Evolutionary conservation across 2,329 filamentous ascomycete genomes (phyloP).

Genomic region (Bipolaris gigantea): DNA sequence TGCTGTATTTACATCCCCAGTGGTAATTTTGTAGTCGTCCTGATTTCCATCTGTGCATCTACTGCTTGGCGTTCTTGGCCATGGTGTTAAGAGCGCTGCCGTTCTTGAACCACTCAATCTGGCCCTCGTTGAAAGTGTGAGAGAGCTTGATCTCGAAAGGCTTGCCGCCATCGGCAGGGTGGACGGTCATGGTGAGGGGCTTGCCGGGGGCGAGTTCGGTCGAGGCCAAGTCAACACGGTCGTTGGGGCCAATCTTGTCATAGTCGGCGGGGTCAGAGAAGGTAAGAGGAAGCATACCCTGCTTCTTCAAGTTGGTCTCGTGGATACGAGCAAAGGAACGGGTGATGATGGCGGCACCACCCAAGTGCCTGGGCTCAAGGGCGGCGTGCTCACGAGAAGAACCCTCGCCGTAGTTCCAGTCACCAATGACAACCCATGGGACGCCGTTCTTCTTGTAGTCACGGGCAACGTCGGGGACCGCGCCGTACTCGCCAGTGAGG

Average conservation of each 20-base stretch:
- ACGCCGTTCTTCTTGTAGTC: conserved; percentile 98
- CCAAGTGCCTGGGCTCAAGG: conserved; percentile 94
- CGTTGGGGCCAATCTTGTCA: conserved; percentile 91
- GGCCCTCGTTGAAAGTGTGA: conserved; percentile 97
- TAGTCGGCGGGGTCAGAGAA: conserved; percentile 95
- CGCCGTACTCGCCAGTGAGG: conserved; percentile 79
- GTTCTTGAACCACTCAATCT: conserved; percentile 99
- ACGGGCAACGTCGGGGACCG: conserved; percentile 90
- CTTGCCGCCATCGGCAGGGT: conserved; percentile 79
- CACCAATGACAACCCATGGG: conserved; percentile 95
- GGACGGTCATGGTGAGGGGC: conserved; percentile 87
- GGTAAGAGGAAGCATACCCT: conserved; percentile 98
- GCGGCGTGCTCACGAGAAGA: conserved; percentile 97
- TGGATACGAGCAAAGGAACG: conserved; percentile 98
- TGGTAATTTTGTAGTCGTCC: conserved; percentile 17
- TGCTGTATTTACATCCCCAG: conserved; percentile 41
- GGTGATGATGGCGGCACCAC: conserved; percentile 94
- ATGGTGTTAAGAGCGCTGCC: conserved; percentile 97
- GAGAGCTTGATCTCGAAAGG: conserved; percentile 79
- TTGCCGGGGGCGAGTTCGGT: conserved; percentile 90
- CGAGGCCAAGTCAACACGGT: conserved; percentile 86
- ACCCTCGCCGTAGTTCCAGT: conserved; percentile 99
- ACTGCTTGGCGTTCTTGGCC: conserved; percentile 66
- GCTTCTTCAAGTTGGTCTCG: conserved; percentile 99
- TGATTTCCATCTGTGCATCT: conserved; percentile 15